These are phyloP conservation scores for Urostyla sp. DNA, from an alignment of 73 alveolate genomes.

Conservation along the genomic window DNA sequence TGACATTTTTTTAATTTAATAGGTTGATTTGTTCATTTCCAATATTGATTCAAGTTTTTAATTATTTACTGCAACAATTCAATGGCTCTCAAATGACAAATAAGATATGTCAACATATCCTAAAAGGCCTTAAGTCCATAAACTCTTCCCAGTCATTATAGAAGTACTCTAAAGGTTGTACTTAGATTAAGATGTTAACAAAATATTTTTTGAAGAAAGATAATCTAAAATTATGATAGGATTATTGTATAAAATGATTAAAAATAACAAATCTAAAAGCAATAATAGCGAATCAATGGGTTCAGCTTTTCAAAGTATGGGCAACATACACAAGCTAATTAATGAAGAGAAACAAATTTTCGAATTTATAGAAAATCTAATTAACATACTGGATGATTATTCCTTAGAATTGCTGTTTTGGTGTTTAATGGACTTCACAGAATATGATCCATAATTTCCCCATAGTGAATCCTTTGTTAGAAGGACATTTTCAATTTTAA, in stretches of 20 bases:
- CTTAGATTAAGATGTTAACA: neutral
- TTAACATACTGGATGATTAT: conserved; percentile 32
- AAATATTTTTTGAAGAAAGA: no score
- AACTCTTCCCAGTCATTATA: conserved; percentile 44
- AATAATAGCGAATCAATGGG: conserved; percentile 34
- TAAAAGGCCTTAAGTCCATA: conserved; percentile 19
- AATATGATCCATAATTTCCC: conserved; percentile 69
- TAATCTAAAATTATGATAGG: conserved; percentile 11
- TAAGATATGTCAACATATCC: neutral
- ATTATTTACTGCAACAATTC: conserved; percentile 37
- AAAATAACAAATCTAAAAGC: conserved; percentile 24
- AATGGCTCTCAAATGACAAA: conserved; percentile 45
- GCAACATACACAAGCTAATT: conserved; percentile 44
- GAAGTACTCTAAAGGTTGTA: conserved; percentile 20
- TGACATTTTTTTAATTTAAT: neutral
- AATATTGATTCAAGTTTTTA: conserved; percentile 31
- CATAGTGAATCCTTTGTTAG: conserved; percentile 74
- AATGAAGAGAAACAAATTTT: conserved; percentile 55
- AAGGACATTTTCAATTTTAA: conserved; percentile 51
- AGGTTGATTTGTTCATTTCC: conserved; percentile 32
- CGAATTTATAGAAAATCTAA: conserved; percentile 53
- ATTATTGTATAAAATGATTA: conserved; percentile 36
- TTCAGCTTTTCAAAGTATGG: conserved; percentile 62
- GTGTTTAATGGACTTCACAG: conserved; percentile 61
- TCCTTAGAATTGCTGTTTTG: conserved; percentile 19